Percentiles rank a stretch among this genome's conserved stretches.
Evolutionary conservation across 768 basidiomycete species (phyloP).

Genomic region (Kwoniella sp.): DNA sequence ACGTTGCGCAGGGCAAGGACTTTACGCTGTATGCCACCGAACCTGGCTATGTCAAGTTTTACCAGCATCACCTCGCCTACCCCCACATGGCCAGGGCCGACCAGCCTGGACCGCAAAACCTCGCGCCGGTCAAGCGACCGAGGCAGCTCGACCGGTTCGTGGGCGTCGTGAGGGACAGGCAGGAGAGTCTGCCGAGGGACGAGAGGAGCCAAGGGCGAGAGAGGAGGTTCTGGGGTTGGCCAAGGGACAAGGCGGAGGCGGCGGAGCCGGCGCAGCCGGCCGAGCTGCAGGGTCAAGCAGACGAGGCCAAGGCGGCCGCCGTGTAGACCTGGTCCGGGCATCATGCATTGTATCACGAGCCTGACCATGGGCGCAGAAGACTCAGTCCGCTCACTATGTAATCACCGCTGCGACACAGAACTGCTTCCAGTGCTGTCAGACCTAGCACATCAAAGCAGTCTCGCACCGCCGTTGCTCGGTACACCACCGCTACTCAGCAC

Average conservation of each 20-base stretch:
- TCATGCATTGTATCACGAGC: too few relatives aligned
- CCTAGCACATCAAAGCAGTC: too few relatives aligned
- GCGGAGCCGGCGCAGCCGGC: neutral
- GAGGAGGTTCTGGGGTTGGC: slow-evolving; percentile 61
- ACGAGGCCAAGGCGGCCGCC: too few relatives aligned
- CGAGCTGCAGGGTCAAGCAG: neutral
- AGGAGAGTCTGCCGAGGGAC: slow-evolving; percentile 82
- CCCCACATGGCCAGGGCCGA: slow-evolving; percentile 24
- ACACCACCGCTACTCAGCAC: too few relatives aligned
- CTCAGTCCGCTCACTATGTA: too few relatives aligned
- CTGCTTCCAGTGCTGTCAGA: too few relatives aligned
- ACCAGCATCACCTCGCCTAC: slow-evolving; percentile 52
- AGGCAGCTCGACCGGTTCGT: slow-evolving; percentile 51
- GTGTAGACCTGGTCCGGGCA: too few relatives aligned
- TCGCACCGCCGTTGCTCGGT: too few relatives aligned
- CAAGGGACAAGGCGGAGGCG: slow-evolving; percentile 2
- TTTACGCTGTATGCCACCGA: slow-evolving; percentile 87
- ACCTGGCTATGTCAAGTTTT: slow-evolving; percentile 92
- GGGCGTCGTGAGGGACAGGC: slow-evolving; percentile 75
- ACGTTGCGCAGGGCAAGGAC: slow-evolving; percentile 87
- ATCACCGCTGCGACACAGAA: too few relatives aligned
- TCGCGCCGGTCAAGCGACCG: slow-evolving; percentile 36
- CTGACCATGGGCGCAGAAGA: too few relatives aligned
- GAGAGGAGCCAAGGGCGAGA: slow-evolving; percentile 69
- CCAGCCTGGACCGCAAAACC: slow-evolving; percentile 51